These are phyloP conservation scores for Corymbia citriodora DNA, from an alignment of 441 rosid species.

Conservation along the genomic window DNA sequence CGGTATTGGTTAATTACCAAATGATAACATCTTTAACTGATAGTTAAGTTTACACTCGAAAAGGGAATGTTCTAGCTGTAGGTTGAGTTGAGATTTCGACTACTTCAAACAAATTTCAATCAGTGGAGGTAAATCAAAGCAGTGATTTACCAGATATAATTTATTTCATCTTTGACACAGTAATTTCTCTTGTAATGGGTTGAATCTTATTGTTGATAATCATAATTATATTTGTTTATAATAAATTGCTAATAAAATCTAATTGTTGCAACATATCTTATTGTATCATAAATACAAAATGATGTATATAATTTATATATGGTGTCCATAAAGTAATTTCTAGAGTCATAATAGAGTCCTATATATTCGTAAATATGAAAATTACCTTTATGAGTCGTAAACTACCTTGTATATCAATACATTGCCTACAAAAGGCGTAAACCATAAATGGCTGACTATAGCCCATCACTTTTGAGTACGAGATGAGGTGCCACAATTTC, in stretches of 20 bases:
- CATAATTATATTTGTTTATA: not conserved
- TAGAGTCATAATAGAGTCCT: not conserved
- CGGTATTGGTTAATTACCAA: not conserved
- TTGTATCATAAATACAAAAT: not conserved
- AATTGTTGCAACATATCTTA: not conserved
- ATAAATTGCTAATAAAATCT: not conserved
- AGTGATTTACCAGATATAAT: not conserved
- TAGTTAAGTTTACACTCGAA: not conserved
- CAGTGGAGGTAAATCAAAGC: not conserved
- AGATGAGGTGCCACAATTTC: not conserved
- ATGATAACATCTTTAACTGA: not conserved
- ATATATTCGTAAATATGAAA: not conserved
- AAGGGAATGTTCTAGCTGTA: not conserved
- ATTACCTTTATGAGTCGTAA: not conserved
- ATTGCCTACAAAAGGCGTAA: not conserved
- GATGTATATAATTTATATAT: not conserved
- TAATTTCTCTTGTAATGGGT: not conserved
- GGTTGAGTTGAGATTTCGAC: not conserved
- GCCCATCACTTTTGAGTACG: not conserved
- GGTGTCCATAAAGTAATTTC: not conserved
- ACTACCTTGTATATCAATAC: not conserved
- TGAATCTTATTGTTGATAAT: not conserved
- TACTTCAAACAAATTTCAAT: not conserved
- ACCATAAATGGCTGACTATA: not conserved
- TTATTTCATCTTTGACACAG: not conserved